A percentile compares a stretch with the other conserved stretches of the same genome.
These are phyloP conservation scores for Pichia gijzeniarum DNA, from an alignment of 805 yeast species.

Conservation along the genomic window DNA sequence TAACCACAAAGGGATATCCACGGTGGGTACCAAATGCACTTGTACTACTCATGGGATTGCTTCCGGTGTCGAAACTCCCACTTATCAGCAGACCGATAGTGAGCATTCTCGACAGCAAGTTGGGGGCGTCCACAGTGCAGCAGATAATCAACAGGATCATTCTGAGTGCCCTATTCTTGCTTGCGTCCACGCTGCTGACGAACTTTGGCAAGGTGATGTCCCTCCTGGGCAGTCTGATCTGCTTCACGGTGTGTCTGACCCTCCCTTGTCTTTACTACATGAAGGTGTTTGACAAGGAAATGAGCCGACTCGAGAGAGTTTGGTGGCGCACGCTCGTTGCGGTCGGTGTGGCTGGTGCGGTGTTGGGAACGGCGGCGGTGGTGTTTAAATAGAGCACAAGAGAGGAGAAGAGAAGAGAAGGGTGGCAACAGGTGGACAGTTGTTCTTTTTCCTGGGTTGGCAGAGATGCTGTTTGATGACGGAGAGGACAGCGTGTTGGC, in stretches of 20 bases:
- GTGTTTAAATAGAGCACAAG: conserved; percentile 15
- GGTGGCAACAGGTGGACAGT: too few species aligned
- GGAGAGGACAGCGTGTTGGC: neutral
- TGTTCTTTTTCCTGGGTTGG: neutral
- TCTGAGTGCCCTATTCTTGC: conserved; percentile 53
- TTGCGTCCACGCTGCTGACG: conserved; percentile 59
- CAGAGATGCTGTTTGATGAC: neutral
- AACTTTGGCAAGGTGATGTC: conserved; percentile 80
- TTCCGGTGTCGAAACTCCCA: conserved; percentile 83
- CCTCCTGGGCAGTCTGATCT: conserved; percentile 72
- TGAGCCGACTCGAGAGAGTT: conserved; percentile 28
- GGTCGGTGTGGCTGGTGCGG: conserved; percentile 32
- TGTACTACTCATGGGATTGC: conserved; percentile 65
- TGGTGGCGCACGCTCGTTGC: neutral
- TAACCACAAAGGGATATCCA: conserved; percentile 42
- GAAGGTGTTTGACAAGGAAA: conserved; percentile 47
- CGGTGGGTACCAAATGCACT: conserved; percentile 41
- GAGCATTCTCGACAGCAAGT: conserved; percentile 48
- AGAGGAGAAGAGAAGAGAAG: too few species aligned
- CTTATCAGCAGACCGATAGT: conserved; percentile 77
- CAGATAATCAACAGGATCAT: conserved; percentile 29
- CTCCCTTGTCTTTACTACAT: conserved; percentile 72
- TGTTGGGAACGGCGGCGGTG: conserved; percentile 57
- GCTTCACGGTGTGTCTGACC: conserved; percentile 73
- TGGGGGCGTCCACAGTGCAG: conserved; percentile 2